Evolutionary conservation across 805 yeast genomes (phyloP).

Genomic region (Sporopachydermia lactativora): DNA sequence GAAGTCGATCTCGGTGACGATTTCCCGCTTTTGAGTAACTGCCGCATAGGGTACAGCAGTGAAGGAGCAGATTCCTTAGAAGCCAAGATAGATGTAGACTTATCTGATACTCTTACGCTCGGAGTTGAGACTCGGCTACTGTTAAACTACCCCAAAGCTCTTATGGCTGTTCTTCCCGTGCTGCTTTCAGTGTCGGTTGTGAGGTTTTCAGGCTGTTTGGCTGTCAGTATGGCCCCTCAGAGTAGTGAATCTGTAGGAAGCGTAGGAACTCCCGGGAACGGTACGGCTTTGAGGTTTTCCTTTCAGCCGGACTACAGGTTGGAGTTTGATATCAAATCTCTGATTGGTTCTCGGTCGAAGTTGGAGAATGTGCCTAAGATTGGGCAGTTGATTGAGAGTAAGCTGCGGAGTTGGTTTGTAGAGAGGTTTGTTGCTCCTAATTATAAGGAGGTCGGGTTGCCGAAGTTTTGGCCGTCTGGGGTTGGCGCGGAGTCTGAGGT

Average conservation of each 20-base stretch:
- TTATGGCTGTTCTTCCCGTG: constrained; percentile 80
- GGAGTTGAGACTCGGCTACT: constrained; percentile 73
- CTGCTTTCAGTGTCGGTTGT: constrained; percentile 77
- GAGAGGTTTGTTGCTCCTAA: constrained; percentile 92
- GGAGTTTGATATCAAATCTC: constrained; percentile 77
- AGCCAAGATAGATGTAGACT: constrained; percentile 83
- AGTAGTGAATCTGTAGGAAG: constrained; percentile 13
- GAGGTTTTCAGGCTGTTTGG: constrained; percentile 78
- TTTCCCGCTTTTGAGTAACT: constrained; percentile 88
- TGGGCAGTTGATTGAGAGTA: constrained; percentile 68
- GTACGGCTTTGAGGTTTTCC: constrained; percentile 71
- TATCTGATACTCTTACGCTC: constrained; percentile 73
- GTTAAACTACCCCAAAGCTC: constrained; percentile 69
- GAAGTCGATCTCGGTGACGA: constrained; percentile 92
- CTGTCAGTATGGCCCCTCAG: constrained; percentile 46
- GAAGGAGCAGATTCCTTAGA: constrained; percentile 42
- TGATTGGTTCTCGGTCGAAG: constrained; percentile 87
- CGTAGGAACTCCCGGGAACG: constrained; percentile 7
- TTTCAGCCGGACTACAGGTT: constrained; percentile 84
- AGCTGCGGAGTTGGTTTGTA: constrained; percentile 75
- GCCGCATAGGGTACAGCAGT: constrained; percentile 56
- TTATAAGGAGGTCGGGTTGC: constrained; percentile 72
- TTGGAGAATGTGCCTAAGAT: constrained; percentile 89
- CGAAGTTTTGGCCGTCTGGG: constrained; percentile 66
- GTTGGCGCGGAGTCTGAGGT: no score